phyloP scores from a whole-genome alignment of 768 basidiomycete genomes.

The Termitomyces titanicus region DNA sequence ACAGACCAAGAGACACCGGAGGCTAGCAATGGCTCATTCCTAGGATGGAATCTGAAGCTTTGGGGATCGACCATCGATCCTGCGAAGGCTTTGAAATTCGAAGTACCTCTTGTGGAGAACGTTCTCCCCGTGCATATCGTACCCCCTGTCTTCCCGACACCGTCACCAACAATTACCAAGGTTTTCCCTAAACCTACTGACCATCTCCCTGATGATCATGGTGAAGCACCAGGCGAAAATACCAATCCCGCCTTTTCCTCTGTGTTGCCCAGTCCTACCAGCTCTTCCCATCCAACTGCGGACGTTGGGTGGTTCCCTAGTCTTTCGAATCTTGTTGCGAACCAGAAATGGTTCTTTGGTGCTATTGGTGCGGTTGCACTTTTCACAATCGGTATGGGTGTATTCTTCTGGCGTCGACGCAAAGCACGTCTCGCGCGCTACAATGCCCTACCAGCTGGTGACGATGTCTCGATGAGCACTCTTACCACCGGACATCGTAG shows the following conservation, averaged over 20 bases:
- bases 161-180: constrained; percentile 44
- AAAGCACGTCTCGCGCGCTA: constrained; percentile 46
- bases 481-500: constrained; percentile 38
- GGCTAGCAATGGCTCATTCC: constrained; percentile 60
- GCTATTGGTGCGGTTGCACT: constrained; percentile 76
- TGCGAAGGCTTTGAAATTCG: constrained; percentile 56
- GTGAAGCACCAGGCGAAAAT: constrained; percentile 74
- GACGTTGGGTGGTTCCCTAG: constrained; percentile 83
- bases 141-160: constrained; percentile 32
- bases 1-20: constrained; percentile 67
- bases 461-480: constrained; percentile 76
- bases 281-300: constrained; percentile 47
- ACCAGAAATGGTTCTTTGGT: constrained; percentile 87
- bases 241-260: constrained; percentile 66
- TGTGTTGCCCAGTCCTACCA: constrained; percentile 23
- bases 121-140: constrained; percentile 42
- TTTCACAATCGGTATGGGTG: constrained; percentile 62
- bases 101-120: constrained; percentile 50
- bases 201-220: constrained; percentile 86
- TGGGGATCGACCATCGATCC: constrained; percentile 89
- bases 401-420: constrained; percentile 81
- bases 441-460: constrained; percentile 53
- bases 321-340: constrained; percentile 67
- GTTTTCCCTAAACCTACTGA: constrained; percentile 81
- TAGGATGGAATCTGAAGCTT: constrained; percentile 89